Evolutionary conservation across 1,284 basidiomycete genomes (phyloP).

Genomic region (Leccinum griseonigrum): DNA sequence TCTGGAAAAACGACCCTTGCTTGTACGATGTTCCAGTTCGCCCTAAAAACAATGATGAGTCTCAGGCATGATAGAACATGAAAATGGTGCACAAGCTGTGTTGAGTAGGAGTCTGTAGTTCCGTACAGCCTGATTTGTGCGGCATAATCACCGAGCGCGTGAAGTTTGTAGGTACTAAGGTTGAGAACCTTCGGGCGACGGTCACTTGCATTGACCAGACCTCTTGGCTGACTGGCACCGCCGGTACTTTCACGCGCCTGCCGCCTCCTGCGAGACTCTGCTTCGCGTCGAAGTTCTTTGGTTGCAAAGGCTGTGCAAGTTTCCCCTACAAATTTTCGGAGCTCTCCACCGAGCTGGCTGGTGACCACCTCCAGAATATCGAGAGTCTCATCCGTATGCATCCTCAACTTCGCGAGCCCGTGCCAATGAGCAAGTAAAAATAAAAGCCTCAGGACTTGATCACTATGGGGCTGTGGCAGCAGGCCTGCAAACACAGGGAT

Average conservation of each 20-base stretch:
- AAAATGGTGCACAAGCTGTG: neutral
- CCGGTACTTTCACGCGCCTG: neutral
- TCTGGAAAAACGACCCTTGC: constrained; percentile 6
- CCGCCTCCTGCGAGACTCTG: neutral
- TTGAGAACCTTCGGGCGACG: neutral
- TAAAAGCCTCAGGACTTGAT: neutral
- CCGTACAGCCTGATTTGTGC: neutral
- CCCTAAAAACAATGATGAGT: neutral
- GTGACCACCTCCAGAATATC: neutral
- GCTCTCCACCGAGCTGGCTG: neutral
- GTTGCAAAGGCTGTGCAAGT: neutral
- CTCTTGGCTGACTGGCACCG: neutral
- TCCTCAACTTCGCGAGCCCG: neutral
- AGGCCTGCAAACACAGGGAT: neutral
- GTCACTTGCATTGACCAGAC: neutral
- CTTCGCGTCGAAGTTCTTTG: neutral
- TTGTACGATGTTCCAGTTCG: constrained; percentile 6
- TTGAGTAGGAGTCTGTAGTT: neutral
- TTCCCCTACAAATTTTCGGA: neutral
- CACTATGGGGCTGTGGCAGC: neutral
- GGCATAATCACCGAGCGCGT: neutral
- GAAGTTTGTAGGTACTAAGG: neutral
- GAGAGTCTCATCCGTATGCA: neutral
- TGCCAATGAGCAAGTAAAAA: neutral
- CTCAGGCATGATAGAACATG: neutral